These are phyloP conservation scores for Dactylellina sp. DNA, from an alignment of 2,329 filamentous ascomycete species.

Conservation along the genomic window DNA sequence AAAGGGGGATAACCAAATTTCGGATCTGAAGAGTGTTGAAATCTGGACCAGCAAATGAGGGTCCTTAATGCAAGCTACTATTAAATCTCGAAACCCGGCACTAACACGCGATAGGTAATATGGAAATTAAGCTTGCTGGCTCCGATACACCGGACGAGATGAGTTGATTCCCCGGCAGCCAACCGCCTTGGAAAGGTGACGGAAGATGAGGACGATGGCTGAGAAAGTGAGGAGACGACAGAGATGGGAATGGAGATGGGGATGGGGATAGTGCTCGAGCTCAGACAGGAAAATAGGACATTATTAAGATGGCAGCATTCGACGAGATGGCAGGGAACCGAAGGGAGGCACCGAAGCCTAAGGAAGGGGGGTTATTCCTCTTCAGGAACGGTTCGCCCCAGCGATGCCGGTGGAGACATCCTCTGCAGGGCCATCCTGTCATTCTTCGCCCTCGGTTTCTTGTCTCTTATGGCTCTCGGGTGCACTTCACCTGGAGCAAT, in stretches of 20 bases:
- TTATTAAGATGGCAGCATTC: constrained; percentile 24
- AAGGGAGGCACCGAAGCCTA: constrained; percentile 54
- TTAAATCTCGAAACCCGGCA: constrained; percentile 41
- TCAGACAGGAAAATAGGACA: constrained; percentile 25
- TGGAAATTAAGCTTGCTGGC: constrained; percentile 52
- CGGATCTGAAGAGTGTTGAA: constrained; percentile 10
- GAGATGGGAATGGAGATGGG: constrained; percentile 41
- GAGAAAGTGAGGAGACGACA: constrained; percentile 28
- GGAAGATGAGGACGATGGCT: constrained; percentile 28
- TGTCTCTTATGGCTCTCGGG: not conserved
- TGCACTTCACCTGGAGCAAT: constrained; percentile 7
- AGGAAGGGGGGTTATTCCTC: constrained; percentile 54
- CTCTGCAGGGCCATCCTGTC: not conserved
- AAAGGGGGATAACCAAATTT: constrained; percentile 50
- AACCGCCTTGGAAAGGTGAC: constrained; percentile 1
- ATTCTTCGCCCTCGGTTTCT: not conserved
- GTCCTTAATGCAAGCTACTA: constrained; percentile 37
- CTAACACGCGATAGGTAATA: constrained; percentile 56
- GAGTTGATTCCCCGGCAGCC: not conserved
- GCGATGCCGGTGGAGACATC: constrained; percentile 19
- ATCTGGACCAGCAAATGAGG: constrained; percentile 38
- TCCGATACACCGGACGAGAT: constrained; percentile 48
- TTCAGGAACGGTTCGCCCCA: constrained; percentile 53
- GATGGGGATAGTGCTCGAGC: not conserved
- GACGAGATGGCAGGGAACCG: constrained; percentile 42